Evolutionary conservation across 192 early-diverging fungal species (phyloP).

Genomic region (Mortierella claussenii): DNA sequence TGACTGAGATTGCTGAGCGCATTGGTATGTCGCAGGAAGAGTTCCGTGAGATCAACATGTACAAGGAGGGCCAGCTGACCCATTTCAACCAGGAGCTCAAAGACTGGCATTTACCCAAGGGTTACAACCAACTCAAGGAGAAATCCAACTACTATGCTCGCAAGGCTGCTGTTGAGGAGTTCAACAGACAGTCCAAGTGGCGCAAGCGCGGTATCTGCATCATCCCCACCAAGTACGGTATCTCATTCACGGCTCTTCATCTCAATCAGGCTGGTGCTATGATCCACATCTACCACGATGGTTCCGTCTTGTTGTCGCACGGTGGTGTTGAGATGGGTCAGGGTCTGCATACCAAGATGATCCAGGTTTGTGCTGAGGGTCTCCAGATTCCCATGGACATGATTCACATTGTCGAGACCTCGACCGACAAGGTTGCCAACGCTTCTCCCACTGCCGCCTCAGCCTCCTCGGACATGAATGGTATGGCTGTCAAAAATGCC

Average conservation of each 20-base stretch:
- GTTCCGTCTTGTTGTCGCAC: slow-evolving; percentile 83
- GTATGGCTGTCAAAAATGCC: slow-evolving; percentile 82
- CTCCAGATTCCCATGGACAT: slow-evolving; percentile 74
- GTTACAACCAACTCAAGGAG: slow-evolving; percentile 75
- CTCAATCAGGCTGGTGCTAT: slow-evolving; percentile 88
- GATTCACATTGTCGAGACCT: slow-evolving; percentile 73
- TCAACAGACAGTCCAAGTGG: slow-evolving; percentile 75
- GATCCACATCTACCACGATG: slow-evolving; percentile 88
- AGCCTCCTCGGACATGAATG: slow-evolving; percentile 84
- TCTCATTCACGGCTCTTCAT: slow-evolving; percentile 78
- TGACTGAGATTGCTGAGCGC: slow-evolving; percentile 80
- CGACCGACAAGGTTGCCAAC: slow-evolving; percentile 82
- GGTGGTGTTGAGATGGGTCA: slow-evolving; percentile 95
- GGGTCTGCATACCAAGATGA: slow-evolving; percentile 91
- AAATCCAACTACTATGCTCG: slow-evolving; percentile 64
- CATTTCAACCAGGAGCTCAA: slow-evolving; percentile 74
- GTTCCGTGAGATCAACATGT: slow-evolving; percentile 77
- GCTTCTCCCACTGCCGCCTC: slow-evolving; percentile 85
- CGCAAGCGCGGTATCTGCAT: slow-evolving; percentile 83
- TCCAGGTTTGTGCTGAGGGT: slow-evolving; percentile 84
- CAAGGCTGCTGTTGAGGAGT: slow-evolving; percentile 67
- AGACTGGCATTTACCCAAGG: slow-evolving; percentile 76
- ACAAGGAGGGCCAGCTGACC: slow-evolving; percentile 74
- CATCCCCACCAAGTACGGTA: slow-evolving; percentile 88
- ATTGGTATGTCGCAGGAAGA: slow-evolving; percentile 70